Base-by-base conservation (phyloP, 2,329 filamentous ascomycete species). In the Calonectria leucothoes region DNA sequence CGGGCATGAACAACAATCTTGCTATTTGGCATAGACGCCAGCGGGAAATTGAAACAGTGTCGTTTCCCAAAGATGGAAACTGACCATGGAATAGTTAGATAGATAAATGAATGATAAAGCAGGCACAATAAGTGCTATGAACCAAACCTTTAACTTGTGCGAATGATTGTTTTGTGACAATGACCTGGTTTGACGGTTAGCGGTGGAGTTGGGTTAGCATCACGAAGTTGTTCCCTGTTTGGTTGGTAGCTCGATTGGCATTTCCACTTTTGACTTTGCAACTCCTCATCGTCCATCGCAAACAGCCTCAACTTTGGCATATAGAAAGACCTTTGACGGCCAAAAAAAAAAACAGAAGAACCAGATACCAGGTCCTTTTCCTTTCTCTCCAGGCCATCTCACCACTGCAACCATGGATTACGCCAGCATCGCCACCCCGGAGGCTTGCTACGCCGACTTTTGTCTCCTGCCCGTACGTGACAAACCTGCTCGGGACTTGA, bases 401-500 rank as follows among this genome's bases (percentile, higher is more conserved):
- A n/a, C 17, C 15, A 14, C 35, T 35, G 69, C 6, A 42, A 64
- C 25, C 23, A 86, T 86, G 83, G 85, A 89, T 76, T 91, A 90
- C 83, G 81, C 83, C 33, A 83, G 82, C 49, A 81, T 92, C 68
- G 79, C 89, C 35, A 96, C 95, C 1, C 96, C 96, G 5, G 87
- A 90, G 70, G 87, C 92, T 71, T 97, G 95, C 85, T 95, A 93
- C 69, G 96, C 94, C 71, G 96, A 98, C 86, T 98, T 98, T 83
- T 98, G 96, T 84, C 88, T 98, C 77, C 93, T 98, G 74, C 96
- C 96, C 2, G 93, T 94, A 81, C 17, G 33, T 42, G 7, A 15
- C 20, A 11, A 14, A 45, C 4, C 12, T 45, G 20, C 42, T 45
- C 42, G 42, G 33, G 14, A 17, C 35, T 33, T 63, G 14, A 33